Evolutionary conservation across 495 filamentous ascomycete genomes (phyloP).

Genomic region (Elasticomyces elasticus): DNA sequence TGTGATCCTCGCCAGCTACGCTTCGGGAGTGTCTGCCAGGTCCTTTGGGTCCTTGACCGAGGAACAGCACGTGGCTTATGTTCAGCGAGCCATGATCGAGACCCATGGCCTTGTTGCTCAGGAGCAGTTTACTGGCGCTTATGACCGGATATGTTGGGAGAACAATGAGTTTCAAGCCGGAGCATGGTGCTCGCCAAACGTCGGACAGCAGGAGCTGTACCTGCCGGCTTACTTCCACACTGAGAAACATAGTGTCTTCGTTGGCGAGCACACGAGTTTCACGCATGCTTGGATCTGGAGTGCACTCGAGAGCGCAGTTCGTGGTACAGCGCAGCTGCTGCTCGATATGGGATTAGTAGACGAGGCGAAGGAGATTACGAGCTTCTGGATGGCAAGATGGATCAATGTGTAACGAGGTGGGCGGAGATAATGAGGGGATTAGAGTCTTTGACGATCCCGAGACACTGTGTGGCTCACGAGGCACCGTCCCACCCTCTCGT

Average conservation of each 20-base stretch:
- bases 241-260: slow-evolving; percentile 53
- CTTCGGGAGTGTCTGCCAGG: slow-evolving; percentile 35
- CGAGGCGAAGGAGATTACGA: slow-evolving; percentile 54
- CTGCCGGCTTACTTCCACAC: slow-evolving; percentile 61
- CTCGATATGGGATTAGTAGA: slow-evolving; percentile 60
- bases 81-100: slow-evolving; percentile 49
- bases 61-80: slow-evolving; percentile 45
- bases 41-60: slow-evolving; percentile 38
- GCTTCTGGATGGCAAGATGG: slow-evolving; percentile 64
- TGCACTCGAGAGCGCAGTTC: slow-evolving; percentile 55
- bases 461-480: too few species aligned
- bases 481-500: too few species aligned
- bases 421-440: too few species aligned
- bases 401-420: slow-evolving; percentile 28
- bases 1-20: slow-evolving; percentile 52
- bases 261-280: slow-evolving; percentile 57
- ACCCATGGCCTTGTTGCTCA: slow-evolving; percentile 48
- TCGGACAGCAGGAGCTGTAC: slow-evolving; percentile 55
- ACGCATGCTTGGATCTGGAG: slow-evolving; percentile 68
- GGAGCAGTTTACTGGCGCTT: slow-evolving; percentile 50
- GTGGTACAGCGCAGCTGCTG: slow-evolving; percentile 54
- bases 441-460: too few species aligned
- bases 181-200: slow-evolving; percentile 45
- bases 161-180: slow-evolving; percentile 44
- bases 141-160: slow-evolving; percentile 51